Evolutionary conservation across 2,329 filamentous ascomycete genomes (phyloP).

Genomic region (Ophidiomyces ophidiicola): DNA sequence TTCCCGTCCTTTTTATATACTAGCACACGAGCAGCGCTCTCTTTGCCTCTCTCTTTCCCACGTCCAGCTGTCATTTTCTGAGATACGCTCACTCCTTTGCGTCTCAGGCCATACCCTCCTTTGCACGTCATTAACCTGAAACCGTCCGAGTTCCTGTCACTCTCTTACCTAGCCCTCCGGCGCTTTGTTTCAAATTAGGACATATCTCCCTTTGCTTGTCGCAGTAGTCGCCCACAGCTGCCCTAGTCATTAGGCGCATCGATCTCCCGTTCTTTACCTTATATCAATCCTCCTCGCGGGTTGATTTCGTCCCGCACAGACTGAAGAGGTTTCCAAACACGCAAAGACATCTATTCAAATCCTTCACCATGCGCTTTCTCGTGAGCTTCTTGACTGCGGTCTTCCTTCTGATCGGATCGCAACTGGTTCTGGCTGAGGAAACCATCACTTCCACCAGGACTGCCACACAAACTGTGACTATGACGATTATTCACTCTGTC

Average conservation of each 20-base stretch:
- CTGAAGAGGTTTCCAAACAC: slow-evolving; percentile 4
- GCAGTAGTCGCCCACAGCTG: slow-evolving; percentile 7
- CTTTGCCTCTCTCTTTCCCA: slow-evolving; percentile 7
- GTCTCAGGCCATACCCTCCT: slow-evolving; percentile 11
- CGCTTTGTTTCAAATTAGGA: slow-evolving; percentile 11
- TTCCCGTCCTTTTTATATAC: slow-evolving; percentile 1
- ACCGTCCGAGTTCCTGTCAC: background rate
- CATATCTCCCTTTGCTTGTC: slow-evolving; percentile 7
- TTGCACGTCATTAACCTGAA: background rate
- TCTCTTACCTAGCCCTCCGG: slow-evolving; percentile 1
- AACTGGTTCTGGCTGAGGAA: slow-evolving; percentile 23
- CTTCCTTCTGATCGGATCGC: slow-evolving; percentile 24
- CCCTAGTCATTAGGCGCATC: background rate
- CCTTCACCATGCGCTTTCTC: slow-evolving; percentile 28
- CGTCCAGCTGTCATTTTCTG: slow-evolving; percentile 4
- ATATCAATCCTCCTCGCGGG: background rate
- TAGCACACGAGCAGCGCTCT: slow-evolving; percentile 11
- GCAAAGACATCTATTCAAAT: slow-evolving; percentile 2
- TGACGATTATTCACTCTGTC: slow-evolving; percentile 19
- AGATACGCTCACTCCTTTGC: slow-evolving; percentile 14
- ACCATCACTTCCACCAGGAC: slow-evolving; percentile 29
- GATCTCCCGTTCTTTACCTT: slow-evolving; percentile 3
- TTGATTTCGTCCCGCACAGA: background rate
- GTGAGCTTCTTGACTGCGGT: slow-evolving; percentile 25
- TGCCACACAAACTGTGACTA: slow-evolving; percentile 36